A percentile compares a stretch with the other conserved stretches of the same genome.
Evolutionary conservation across 768 basidiomycete genomes (phyloP).

Genomic region (Tylopilus subfusipes): DNA sequence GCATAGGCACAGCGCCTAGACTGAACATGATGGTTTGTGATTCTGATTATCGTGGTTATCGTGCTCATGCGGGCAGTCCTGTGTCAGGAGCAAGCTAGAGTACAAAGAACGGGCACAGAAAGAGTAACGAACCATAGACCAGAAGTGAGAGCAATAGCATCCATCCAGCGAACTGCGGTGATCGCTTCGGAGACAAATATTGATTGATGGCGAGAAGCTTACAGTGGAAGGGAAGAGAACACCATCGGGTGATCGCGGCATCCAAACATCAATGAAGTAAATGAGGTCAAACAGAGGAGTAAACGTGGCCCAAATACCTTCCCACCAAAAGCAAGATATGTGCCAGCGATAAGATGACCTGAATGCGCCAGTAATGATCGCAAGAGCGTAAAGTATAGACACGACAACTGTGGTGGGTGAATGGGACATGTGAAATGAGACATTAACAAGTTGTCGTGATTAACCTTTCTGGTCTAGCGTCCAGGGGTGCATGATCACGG

Average conservation of each 20-base stretch:
- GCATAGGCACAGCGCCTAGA: not conserved
- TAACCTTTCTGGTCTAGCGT: not conserved
- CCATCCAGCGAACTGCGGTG: not conserved
- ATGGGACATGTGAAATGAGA: not conserved
- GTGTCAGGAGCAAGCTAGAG: not conserved
- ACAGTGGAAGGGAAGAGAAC: not conserved
- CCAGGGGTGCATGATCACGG: not conserved
- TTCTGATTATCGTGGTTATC: conserved; percentile 1
- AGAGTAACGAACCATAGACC: not conserved
- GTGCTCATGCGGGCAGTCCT: conserved; percentile 6
- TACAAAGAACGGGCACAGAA: not conserved
- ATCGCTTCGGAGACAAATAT: not conserved
- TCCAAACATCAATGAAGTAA: not conserved
- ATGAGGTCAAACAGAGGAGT: not conserved
- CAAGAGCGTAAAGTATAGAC: not conserved
- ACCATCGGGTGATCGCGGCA: not conserved
- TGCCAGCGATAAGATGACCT: conserved; percentile 3
- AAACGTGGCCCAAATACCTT: conserved; percentile 1
- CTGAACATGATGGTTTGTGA: not conserved
- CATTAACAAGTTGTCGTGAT: not conserved
- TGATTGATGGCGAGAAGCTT: not conserved
- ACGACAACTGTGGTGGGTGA: not conserved
- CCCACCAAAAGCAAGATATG: conserved; percentile 1
- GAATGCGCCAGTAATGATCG: not conserved
- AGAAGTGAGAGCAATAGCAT: not conserved